Evolutionary conservation across 2,329 filamentous ascomycete genomes (phyloP).

Genomic region (Whalleya microplaca): DNA sequence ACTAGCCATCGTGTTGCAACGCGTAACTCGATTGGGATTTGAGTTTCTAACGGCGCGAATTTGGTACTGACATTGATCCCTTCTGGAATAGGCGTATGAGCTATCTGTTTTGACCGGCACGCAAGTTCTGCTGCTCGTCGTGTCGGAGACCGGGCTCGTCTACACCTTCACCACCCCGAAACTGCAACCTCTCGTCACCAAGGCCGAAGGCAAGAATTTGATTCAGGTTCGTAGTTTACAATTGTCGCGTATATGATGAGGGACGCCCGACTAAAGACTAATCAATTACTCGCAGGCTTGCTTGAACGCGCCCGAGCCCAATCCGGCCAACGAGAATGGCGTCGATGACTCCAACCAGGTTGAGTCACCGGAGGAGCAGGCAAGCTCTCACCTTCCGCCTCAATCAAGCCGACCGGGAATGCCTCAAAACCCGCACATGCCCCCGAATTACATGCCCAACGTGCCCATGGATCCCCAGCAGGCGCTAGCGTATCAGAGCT

Average conservation of each 20-base stretch:
- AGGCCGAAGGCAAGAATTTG: conserved; percentile 98
- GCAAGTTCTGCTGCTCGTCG: conserved; percentile 93
- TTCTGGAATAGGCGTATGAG: conserved; percentile 78
- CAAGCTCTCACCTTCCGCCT: conserved; percentile 74
- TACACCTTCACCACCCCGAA: conserved; percentile 99
- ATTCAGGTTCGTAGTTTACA: conserved; percentile 73
- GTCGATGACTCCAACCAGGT: conserved; percentile 76
- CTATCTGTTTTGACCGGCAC: conserved; percentile 96
- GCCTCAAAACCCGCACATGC: conserved; percentile 66
- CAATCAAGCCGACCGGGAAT: conserved; percentile 67
- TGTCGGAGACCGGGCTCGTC: conserved; percentile 95
- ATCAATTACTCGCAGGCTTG: conserved; percentile 69
- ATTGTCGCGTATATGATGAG: background rate
- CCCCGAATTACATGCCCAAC: conserved; percentile 62
- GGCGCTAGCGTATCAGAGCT: conserved; percentile 81
- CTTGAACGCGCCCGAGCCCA: conserved; percentile 91
- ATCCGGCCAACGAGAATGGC: conserved; percentile 78
- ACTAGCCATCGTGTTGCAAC: conserved; percentile 15
- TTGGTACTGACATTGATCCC: conserved; percentile 26
- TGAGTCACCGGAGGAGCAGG: conserved; percentile 89
- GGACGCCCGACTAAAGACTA: conserved; percentile 31
- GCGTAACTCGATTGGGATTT: conserved; percentile 25
- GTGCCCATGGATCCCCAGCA: conserved; percentile 77
- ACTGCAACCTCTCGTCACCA: conserved; percentile 95
- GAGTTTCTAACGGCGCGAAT: conserved; percentile 12